A percentile compares a stretch with the other conserved stretches of the same genome.
phyloP scores from a whole-genome alignment of 495 filamentous ascomycete species.

The Talaromyces borbonicus region DNA sequence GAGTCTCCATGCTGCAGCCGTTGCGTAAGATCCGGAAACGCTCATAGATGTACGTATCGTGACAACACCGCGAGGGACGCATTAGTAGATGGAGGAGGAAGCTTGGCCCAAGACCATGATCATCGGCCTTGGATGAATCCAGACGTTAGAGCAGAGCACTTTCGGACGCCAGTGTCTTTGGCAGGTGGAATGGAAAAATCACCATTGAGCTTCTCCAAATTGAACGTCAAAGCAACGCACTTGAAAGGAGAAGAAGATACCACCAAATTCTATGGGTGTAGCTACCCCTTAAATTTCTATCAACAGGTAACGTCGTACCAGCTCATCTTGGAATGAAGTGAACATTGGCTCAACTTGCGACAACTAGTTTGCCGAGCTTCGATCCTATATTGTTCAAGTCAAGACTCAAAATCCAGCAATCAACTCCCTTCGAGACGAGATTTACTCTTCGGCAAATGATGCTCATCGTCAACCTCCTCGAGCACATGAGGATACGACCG shows the following conservation, averaged over 20 bases:
- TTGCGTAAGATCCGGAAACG: conserved; percentile 9
- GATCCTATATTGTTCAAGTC: conserved; percentile 8
- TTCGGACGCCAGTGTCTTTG: conserved; percentile 4
- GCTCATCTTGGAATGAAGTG: conserved; percentile 1
- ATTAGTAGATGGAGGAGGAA: conserved; percentile 5
- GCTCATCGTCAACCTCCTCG: conserved; percentile 1
- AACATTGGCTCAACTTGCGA: conserved; percentile 4
- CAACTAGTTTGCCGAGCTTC: conserved; percentile 10
- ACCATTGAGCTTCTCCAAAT: not conserved
- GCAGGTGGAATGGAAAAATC: conserved; percentile 1
- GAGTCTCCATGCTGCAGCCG: conserved; percentile 3
- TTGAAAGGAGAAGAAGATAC: conserved; percentile 10
- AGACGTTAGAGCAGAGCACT: not conserved
- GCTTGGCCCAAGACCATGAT: not conserved
- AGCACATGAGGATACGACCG: conserved; percentile 1
- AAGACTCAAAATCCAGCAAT: conserved; percentile 9
- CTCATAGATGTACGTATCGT: conserved; percentile 8
- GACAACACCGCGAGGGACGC: not conserved
- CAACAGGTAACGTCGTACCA: conserved; percentile 9
- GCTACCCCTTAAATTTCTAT: conserved; percentile 11
- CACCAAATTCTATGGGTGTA: conserved; percentile 12
- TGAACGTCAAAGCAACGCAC: conserved; percentile 8
- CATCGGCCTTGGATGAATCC: not conserved
- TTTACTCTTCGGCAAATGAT: conserved; percentile 8
- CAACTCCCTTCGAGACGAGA: conserved; percentile 8